Evolutionary conservation across 1,284 basidiomycete species (phyloP), one percentile per base, ranked within the genome.

Genomic region (Rhodotorula sp.): DNA sequence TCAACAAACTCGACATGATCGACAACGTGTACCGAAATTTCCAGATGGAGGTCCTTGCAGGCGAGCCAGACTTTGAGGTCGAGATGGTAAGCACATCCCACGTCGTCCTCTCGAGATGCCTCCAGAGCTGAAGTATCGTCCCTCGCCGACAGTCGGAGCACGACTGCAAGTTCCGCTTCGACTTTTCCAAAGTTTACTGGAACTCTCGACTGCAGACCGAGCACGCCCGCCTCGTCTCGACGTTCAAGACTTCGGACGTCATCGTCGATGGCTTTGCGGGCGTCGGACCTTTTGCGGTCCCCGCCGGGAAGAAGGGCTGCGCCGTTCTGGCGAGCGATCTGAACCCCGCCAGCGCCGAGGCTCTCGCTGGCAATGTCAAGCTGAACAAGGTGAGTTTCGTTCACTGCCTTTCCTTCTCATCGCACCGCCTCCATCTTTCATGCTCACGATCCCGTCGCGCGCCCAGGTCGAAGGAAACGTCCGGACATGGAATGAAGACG

Each of bases 181-280:
- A 99, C 80, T 99, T 99, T 79, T 89, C 91, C 15, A 85, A 88
- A 77, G 97, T 99, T 4, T 99, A 99, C 82, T 99, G 95, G 94
- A 99, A 99, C 83, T 95, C 94, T 26, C 87, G 97, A 26, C 82
- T 99, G 49, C 91, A 93, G 74, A 88, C 88, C 1, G 97, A 99
- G 79, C 97, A 99, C 78, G 88, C 88, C 50, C 87, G 94, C 5
- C 84, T 99, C 21, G 89, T 97, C 54, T 80, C 85, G 31, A 90
- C 79, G 59, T 84, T 97, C 80, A 80, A 84, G 34, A 85, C 87
- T 0, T 84, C 87, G 26, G 90, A 94, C 67, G 87, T 88, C 26
- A 77, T 98, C 26, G 92, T 88, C 0, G 97, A 99, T 80, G 93
- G 92, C 31, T 97, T 99, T 82, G 97, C 97, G 1, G 97, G 97